Evolutionary conservation across 2,329 filamentous ascomycete species (phyloP).

Genomic region (Ascosphaera pollenicola): DNA sequence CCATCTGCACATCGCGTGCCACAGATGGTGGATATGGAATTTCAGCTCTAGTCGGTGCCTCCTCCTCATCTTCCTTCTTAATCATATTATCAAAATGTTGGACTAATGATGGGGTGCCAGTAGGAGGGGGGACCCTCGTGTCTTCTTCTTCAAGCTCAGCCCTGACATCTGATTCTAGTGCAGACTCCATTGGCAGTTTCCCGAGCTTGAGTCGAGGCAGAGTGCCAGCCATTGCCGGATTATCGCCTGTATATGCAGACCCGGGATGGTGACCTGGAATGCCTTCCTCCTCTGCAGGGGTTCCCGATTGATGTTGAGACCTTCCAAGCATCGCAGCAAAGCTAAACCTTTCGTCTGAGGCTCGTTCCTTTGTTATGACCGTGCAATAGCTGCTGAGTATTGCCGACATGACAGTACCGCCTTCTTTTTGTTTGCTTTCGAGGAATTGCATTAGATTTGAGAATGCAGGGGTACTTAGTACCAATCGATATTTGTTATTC

Average conservation of each 20-base stretch:
- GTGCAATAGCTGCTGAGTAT: slow-evolving; percentile 43
- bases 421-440: slow-evolving; percentile 64
- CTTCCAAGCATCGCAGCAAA: slow-evolving; percentile 36
- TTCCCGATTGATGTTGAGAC: slow-evolving; percentile 30
- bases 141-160: slow-evolving; percentile 77
- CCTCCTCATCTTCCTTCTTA: slow-evolving; percentile 74
- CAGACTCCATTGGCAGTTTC: slow-evolving; percentile 59
- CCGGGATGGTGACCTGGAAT: slow-evolving; percentile 46
- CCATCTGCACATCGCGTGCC: slow-evolving; percentile 75
- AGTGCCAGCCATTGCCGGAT: slow-evolving; percentile 32
- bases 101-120: slow-evolving; percentile 51
- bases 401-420: slow-evolving; percentile 55
- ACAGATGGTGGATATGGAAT: slow-evolving; percentile 74
- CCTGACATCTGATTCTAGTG: slow-evolving; percentile 65
- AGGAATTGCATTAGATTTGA: slow-evolving; percentile 70
- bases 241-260: slow-evolving; percentile 35
- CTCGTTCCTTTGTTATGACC: slow-evolving; percentile 36
- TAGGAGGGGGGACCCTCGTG: slow-evolving; percentile 44
- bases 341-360: slow-evolving; percentile 33
- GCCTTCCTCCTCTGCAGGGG: slow-evolving; percentile 44
- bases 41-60: slow-evolving; percentile 55
- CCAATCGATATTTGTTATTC: slow-evolving; percentile 71
- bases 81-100: slow-evolving; percentile 75
- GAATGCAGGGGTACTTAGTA: slow-evolving; percentile 67
- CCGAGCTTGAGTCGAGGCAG: slow-evolving; percentile 51